A percentile compares a stretch with the other conserved stretches of the same genome.
These are phyloP conservation scores for Periconia macrospinosa DNA, from an alignment of 2,329 filamentous ascomycete genomes.

Conservation along the genomic window DNA sequence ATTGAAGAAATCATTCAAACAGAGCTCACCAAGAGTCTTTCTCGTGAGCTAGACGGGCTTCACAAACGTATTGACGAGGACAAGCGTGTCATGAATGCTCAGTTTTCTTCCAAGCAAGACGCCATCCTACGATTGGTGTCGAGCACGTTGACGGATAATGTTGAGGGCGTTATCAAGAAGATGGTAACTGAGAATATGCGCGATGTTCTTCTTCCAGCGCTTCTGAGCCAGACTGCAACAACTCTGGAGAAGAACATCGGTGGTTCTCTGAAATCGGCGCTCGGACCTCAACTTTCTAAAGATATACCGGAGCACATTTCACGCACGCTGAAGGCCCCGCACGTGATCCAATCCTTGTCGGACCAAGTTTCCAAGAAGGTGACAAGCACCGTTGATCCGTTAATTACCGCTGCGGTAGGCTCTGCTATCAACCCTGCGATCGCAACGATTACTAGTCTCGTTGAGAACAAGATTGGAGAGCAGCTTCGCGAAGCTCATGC, in stretches of 20 bases:
- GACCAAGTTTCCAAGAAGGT: slow-evolving; percentile 72
- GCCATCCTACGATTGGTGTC: slow-evolving; percentile 70
- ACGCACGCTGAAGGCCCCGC: slow-evolving; percentile 71
- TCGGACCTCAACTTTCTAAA: slow-evolving; percentile 68
- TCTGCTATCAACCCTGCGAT: slow-evolving; percentile 65
- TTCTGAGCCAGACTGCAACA: slow-evolving; percentile 66
- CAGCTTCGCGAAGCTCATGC: slow-evolving; percentile 56
- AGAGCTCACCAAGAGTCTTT: slow-evolving; percentile 50
- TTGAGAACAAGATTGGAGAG: slow-evolving; percentile 62
- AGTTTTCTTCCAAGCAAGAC: slow-evolving; percentile 67
- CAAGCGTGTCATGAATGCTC: slow-evolving; percentile 64
- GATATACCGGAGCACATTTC: slow-evolving; percentile 72
- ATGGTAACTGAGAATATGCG: slow-evolving; percentile 79
- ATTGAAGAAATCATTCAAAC: slow-evolving; percentile 51
- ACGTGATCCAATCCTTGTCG: slow-evolving; percentile 71
- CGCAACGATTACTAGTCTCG: slow-evolving; percentile 67
- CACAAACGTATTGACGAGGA: slow-evolving; percentile 71
- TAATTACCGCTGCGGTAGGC: slow-evolving; percentile 59
- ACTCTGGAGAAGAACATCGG: slow-evolving; percentile 73
- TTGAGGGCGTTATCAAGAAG: slow-evolving; percentile 73
- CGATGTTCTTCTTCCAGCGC: slow-evolving; percentile 71
- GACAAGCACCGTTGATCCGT: slow-evolving; percentile 67
- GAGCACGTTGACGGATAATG: slow-evolving; percentile 68
- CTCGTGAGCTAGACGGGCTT: slow-evolving; percentile 56
- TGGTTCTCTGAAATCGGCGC: slow-evolving; percentile 65